Evolutionary conservation across 148 eudicot species (phyloP), one percentile per base, ranked within the genome.

Genomic region (Heliamphora exappendiculata): DNA sequence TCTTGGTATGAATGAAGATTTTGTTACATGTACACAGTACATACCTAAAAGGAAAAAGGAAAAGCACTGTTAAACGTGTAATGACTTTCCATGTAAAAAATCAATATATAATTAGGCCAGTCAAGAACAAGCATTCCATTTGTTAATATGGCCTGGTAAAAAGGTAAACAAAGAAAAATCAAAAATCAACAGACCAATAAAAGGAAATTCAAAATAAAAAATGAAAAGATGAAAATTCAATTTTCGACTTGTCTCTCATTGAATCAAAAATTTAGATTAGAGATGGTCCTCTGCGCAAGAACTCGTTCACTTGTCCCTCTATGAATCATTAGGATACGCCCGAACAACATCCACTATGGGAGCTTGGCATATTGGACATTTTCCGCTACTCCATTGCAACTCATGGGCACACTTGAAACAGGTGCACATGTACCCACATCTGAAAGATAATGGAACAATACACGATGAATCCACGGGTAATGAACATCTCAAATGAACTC

Each of bases 381-480:
- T 88, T 7, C 89, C 88, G 8, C 83, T 86, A 34, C 88, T 83
- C 86, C 89, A 76, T 69, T 81, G 91, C 72, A 91, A 37, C 72
- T 91, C 88, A 53, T 82, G 83, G 12, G 91, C 96, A 60, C 98
- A 93, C 28, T 83, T 63, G 80, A 84, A 88, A 70, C 98, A 93
- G 11, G 97, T 87, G 83, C 98, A 93, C 94, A 93, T 93, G 75
- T 93, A 97, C 71, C 98, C 98, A 78, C 98, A 93, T 84, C 98
- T 93, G 87, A 53, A 79, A 9, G 2, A 45, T 63, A 41, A 42
- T n/a, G 4, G 19, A 29, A 64, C 60, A 29, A 12, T 24, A 14
- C 2, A 63, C 19, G 7, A n/a, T 22, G n/a, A n/a, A n/a, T n/a
- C n/a, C n/a, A n/a, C n/a, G n/a, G n/a, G n/a, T n/a, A n/a, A 0